Base-by-base conservation (phyloP, 176 grass and related monocot genomes). In the Elymus sibiricus region DNA sequence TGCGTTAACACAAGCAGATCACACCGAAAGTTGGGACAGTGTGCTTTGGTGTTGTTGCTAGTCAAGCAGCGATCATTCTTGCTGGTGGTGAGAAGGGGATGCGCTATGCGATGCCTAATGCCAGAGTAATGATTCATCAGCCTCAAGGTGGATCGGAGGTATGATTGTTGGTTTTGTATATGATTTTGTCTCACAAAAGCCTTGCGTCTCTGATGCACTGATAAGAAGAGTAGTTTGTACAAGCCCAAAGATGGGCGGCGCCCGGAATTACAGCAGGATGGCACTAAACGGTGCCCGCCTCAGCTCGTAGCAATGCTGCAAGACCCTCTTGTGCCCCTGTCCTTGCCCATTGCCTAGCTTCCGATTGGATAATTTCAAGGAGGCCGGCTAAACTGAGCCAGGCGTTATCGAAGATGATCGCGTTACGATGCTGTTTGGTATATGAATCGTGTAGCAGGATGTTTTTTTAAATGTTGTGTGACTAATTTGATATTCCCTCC, bases 121-220 rank as follows among this genome's bases (percentile, higher is more conserved):
- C 94, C 35, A 89, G 97, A 90, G 87, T 99, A 76, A 94, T 99
- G 97, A 94, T 99, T 81, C 97, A 99, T 92, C 97, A 99, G 87
- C 92, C 94, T 80, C 92, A 95, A 90, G 95, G 90, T 78, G 93
- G 92, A 88, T 96, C 88, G 0, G 90, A 91, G 85, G 97, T 99
- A 91, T 64, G 79, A 13, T 78, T 87, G 40, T 74, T 64, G 66
- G 67, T 78, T 79, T 58, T 22, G 55, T 58, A 58, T 58, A 22
- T 58, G 55, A 58, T 58, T 22, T 58, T 58, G 22, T 58, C 55
- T 58, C 7, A 7, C 55, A 58, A 58, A 58, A 58, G 55, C 55
- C 21, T 58, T 22, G 55, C 19, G 55, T 58, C 7, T 58, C 49
- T 58, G 55, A 22, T 58, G 55, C 55, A 58, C 22, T 58, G 55